Evolutionary conservation across 2,329 filamentous ascomycete species (phyloP).

Genomic region (Aspergillus quadrilineatus): DNA sequence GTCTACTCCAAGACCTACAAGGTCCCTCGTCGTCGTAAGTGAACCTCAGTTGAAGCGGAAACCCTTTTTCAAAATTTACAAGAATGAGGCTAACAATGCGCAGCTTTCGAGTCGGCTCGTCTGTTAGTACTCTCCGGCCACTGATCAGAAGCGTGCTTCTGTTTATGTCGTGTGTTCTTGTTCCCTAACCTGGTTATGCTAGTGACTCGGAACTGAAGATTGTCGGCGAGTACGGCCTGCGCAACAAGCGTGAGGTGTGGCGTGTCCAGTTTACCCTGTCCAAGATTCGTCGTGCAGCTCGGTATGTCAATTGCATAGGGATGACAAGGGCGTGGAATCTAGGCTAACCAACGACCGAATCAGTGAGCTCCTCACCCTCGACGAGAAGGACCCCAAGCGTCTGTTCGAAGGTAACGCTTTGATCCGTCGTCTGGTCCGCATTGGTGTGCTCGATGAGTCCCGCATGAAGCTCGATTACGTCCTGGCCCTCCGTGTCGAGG

Average conservation of each 20-base stretch:
- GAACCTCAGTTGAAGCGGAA: not conserved
- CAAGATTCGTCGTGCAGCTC: constrained; percentile 99
- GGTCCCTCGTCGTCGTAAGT: constrained; percentile 82
- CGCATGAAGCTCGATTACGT: constrained; percentile 99
- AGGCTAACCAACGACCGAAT: constrained; percentile 7
- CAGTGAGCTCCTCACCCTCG: constrained; percentile 99
- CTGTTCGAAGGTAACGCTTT: constrained; percentile 99
- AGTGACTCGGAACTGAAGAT: constrained; percentile 99
- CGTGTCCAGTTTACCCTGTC: constrained; percentile 98
- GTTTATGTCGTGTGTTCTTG: constrained; percentile 82
- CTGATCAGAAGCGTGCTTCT: constrained; percentile 97
- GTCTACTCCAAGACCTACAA: constrained; percentile 99
- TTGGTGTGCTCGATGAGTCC: constrained; percentile 99
- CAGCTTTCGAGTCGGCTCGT: constrained; percentile 97
- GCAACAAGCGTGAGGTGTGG: constrained; percentile 99
- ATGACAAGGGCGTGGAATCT: not conserved
- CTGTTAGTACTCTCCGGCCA: constrained; percentile 95
- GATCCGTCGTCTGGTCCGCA: constrained; percentile 99
- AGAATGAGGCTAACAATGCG: constrained; percentile 38
- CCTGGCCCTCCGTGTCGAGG: constrained; percentile 96
- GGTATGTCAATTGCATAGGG: constrained; percentile 61
- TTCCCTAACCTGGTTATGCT: constrained; percentile 64
- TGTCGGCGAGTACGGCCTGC: constrained; percentile 99
- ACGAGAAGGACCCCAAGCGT: constrained; percentile 99
- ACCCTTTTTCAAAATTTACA: not conserved